A percentile compares a stretch with the other conserved stretches of the same genome.
Conservation (phyloP, 2,329 filamentous ascomycete species). For the Colletotrichum costaricense region DNA sequence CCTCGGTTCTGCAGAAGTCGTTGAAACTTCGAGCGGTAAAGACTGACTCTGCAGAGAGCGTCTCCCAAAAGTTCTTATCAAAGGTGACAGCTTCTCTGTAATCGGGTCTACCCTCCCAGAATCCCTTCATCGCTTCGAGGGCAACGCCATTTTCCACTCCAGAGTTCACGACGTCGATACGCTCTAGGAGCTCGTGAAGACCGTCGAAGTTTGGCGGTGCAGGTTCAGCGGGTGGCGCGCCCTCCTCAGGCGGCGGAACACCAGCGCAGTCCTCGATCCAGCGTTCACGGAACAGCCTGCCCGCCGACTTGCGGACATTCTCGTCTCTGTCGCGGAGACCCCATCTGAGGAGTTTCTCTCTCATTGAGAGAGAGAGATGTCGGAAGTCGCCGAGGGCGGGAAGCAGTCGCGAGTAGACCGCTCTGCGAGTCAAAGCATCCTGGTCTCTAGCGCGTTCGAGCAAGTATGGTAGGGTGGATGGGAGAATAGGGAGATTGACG, state of each 20-base stretch:
- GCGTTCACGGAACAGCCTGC: constrained; percentile 89
- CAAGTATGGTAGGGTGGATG: constrained; percentile 84
- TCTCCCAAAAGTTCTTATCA: constrained; percentile 82
- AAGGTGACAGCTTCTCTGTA: constrained; percentile 80
- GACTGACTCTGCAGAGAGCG: constrained; percentile 83
- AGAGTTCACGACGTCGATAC: constrained; percentile 92
- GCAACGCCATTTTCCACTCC: constrained; percentile 91
- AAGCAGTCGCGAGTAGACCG: constrained; percentile 87
- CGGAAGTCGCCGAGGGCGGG: constrained; percentile 94
- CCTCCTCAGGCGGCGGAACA: constrained; percentile 67
- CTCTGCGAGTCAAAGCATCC: constrained; percentile 84
- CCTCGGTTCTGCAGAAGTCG: constrained; percentile 84
- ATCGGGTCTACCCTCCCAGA: constrained; percentile 93
- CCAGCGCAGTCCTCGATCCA: constrained; percentile 97
- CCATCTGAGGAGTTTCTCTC: constrained; percentile 96
- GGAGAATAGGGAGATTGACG: constrained; percentile 88
- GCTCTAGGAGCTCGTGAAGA: constrained; percentile 88
- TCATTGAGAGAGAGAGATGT: constrained; percentile 90
- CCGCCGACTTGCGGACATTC: constrained; percentile 90
- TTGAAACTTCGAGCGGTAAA: constrained; percentile 96
- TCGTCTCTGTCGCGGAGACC: constrained; percentile 94
- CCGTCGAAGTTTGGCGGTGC: constrained; percentile 81
- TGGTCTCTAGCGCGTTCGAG: constrained; percentile 92
- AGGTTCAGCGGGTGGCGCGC: constrained; percentile 65
- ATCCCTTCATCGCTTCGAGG: constrained; percentile 92